Percentiles rank a stretch among this genome's conserved stretches.
Evolutionary conservation across 768 basidiomycete species (phyloP).

Genomic region (Pleurotus djamor): DNA sequence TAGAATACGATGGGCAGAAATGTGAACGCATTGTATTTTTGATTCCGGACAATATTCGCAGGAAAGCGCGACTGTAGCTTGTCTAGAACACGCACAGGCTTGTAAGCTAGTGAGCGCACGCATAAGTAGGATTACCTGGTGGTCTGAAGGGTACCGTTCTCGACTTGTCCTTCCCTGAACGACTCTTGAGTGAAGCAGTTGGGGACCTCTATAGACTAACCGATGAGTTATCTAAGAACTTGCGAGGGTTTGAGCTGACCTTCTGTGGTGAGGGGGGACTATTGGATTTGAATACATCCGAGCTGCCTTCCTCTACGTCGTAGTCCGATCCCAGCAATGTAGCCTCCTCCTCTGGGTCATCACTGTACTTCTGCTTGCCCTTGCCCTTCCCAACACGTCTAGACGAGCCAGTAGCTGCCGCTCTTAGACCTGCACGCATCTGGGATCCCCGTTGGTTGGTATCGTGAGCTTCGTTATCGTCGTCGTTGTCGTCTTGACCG

Average conservation of each 20-base stretch:
- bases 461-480: background rate
- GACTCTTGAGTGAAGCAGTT: constrained; percentile 20
- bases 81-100: constrained; percentile 36
- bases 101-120: background rate
- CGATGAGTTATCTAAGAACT: background rate
- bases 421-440: constrained; percentile 23
- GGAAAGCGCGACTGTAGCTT: constrained; percentile 73
- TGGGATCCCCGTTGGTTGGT: constrained; percentile 6
- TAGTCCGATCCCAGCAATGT: constrained; percentile 42
- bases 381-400: constrained; percentile 20
- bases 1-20: constrained; percentile 98
- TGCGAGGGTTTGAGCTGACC: constrained; percentile 13
- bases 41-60: constrained; percentile 92
- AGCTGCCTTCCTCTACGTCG: constrained; percentile 33
- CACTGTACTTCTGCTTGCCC: constrained; percentile 49
- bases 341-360: constrained; percentile 65
- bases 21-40: constrained; percentile 97
- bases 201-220: constrained; percentile 16
- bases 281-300: constrained; percentile 23
- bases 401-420: constrained; percentile 21
- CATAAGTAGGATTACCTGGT: constrained; percentile 40
- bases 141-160: constrained; percentile 78
- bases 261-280: background rate
- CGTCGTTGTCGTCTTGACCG: background rate
- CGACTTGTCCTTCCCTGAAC: constrained; percentile 61